These are phyloP conservation scores for Pittosporum tobira DNA, from an alignment of 129 eudicot species.

Conservation along the genomic window DNA sequence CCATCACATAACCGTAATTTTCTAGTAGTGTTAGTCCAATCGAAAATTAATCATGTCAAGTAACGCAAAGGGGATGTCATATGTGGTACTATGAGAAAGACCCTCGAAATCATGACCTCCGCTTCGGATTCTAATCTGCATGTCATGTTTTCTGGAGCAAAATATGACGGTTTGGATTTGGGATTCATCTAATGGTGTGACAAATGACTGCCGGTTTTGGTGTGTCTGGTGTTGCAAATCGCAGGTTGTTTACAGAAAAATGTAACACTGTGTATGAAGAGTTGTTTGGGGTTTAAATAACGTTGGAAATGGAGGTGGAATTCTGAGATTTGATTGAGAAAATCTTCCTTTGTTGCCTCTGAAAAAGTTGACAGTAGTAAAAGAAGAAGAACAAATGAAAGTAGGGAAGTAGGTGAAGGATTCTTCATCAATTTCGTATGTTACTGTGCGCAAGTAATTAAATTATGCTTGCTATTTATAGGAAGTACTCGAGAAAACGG, in stretches of 20 bases:
- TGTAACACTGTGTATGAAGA: conserved; percentile 13
- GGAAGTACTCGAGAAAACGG: too few relatives aligned
- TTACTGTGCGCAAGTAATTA: too few relatives aligned
- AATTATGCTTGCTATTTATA: too few relatives aligned
- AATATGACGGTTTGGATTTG: conserved; percentile 10
- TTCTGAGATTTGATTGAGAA: conserved; percentile 8
- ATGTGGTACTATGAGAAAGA: conserved; percentile 4
- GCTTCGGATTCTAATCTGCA: conserved; percentile 16
- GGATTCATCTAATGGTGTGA: conserved; percentile 9
- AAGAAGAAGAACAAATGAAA: background rate
- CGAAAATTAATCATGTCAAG: conserved; percentile 19
- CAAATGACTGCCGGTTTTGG: conserved; percentile 17
- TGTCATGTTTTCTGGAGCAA: conserved; percentile 5
- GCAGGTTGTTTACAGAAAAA: background rate
- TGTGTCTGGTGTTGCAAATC: background rate
- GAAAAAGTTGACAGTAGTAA: background rate
- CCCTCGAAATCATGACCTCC: conserved; percentile 22
- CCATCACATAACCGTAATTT: too few relatives aligned
- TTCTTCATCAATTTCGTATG: too few relatives aligned
- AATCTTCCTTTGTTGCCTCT: conserved; percentile 1
- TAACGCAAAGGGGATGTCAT: conserved; percentile 7
- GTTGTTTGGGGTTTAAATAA: conserved; percentile 14
- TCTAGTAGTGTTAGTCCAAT: too few relatives aligned
- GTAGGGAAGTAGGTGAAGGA: too few relatives aligned
- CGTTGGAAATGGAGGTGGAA: conserved; percentile 4